Evolutionary conservation across 2,329 filamentous ascomycete genomes (phyloP).

Genomic region (Talaromyces atroroseus): DNA sequence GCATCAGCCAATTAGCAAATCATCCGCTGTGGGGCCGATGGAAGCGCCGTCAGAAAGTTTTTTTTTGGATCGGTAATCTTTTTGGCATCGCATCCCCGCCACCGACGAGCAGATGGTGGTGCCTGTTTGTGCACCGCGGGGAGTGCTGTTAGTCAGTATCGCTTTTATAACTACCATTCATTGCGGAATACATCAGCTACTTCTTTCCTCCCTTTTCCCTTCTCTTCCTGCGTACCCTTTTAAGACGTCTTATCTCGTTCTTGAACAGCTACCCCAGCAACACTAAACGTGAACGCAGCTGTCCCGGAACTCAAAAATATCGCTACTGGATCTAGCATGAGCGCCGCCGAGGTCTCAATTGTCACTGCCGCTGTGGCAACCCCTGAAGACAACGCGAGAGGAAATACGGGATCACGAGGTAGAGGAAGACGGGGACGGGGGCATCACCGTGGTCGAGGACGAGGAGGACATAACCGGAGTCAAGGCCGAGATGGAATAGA

Average conservation of each 20-base stretch:
- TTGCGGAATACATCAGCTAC: neutral
- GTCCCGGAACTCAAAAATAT: neutral
- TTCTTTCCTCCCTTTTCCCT: neutral
- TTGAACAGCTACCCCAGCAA: neutral
- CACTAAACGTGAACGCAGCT: neutral
- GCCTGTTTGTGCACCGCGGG: neutral
- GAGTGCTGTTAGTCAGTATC: neutral
- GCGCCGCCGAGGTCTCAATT: neutral
- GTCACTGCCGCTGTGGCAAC: neutral
- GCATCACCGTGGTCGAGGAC: neutral
- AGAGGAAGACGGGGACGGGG: slow-evolving; percentile 17
- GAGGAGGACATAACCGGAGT: slow-evolving; percentile 7
- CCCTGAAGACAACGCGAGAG: neutral
- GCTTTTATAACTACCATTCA: neutral
- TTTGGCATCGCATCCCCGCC: neutral
- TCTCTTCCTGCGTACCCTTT: neutral
- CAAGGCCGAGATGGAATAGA: slow-evolving; percentile 1
- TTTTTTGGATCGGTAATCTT: neutral
- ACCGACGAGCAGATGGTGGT: neutral
- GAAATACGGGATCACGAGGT: slow-evolving; percentile 9
- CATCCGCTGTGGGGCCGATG: neutral
- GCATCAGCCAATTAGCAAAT: neutral
- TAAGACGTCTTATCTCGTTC: neutral
- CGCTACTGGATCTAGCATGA: neutral
- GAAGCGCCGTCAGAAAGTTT: slow-evolving; percentile 7